Base-by-base conservation (phyloP, 2,329 filamentous ascomycete genomes). In the Fusarium chaquense region DNA sequence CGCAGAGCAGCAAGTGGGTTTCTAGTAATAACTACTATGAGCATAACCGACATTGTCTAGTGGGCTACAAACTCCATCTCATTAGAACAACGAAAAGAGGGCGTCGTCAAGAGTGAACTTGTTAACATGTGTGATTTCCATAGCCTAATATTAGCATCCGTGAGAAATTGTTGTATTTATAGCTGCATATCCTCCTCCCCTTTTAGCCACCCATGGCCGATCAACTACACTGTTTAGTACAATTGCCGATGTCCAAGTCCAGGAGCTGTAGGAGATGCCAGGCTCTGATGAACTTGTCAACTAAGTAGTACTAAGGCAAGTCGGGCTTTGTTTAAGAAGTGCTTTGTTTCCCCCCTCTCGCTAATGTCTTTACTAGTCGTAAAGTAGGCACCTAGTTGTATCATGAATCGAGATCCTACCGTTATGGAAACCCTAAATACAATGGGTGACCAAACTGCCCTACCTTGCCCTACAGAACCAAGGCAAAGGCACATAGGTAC, bases 121-220 rank as follows among this genome's bases (percentile, higher is more conserved):
- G 26, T 43, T 44, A 52, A 65, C 24, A 49, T 30, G n/a, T 38
- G 32, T 22, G 30, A 43, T 54, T 46, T 38, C 54, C 54, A 43
- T 65, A 65, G 36, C 46, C 60, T 65, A 65, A 65, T 54, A 54
- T 65, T 61, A 61, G 62, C 50, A 54, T 40, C 36, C 12, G 22
- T 30, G 32, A 55, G 47, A 58, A 32, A 63, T 64, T 50, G 55
- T 61, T 40, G 47, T 62, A 47, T 66, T 66, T 66, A 62, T 67
- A 66, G 56, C 38, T 67, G 49, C 55, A 55, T 66, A 53, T 62
- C 47, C 55, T 65, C 46, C 65, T 65, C 65, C 45, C 45, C 62
- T 44, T 60, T 69, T 60, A 47, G 41, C 54, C 32, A 43, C 51
- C 53, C 65, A 52, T 33, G 53, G 65, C 62, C 33, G 54, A 65